Evolutionary conservation across 164 flowering plant genomes (phyloP), one percentile per base, ranked within the genome.

Genomic region (Malania oleifera): DNA sequence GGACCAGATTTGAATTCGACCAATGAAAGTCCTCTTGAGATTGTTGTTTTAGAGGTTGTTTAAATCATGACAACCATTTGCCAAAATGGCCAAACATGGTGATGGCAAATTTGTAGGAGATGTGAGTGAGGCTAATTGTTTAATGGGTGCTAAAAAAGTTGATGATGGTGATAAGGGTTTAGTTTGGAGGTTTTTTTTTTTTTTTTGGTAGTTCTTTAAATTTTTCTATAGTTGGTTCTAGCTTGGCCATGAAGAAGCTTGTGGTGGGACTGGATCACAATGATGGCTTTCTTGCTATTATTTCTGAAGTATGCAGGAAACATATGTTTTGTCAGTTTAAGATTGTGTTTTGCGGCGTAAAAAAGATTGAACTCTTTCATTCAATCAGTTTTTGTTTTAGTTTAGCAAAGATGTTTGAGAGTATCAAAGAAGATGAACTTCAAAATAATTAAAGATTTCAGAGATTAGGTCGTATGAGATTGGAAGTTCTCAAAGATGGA

Each of bases 161-260:
- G 56, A 11, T 12, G 39, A 5, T 47, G 27, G 1, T 12, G 56
- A 1, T 14, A 46, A 23, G 4, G 17, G 38, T n/a, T 2, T 52
- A 40, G 50, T 22, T 37, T 24, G 37, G 38, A 17, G 38, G n/a
- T n/a, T n/a, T n/a, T n/a, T n/a, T n/a, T n/a, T n/a, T n/a, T 56
- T 13, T 50, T 60, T 19, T 58, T 67, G 27, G 1, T 39, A 61
- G 54, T 73, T 37, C 7, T 81, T 19, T 73, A 71, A 66, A 11
- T 72, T 41, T 67, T 75, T 22, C 20, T 78, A 28, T 62, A 83
- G 58, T 65, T 70, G 59, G 68, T 67, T 64, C 37, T 87, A 26
- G 91, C 73, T n/a, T 83, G 52, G 73, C 71, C 31, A 74, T 81
- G 12, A 77, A 80, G 68, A 64, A 58, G 68, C 61, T 89, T 5